A percentile compares a stretch with the other conserved stretches of the same genome.
These are phyloP conservation scores for Ceratocystis albifundus DNA, from an alignment of 2,329 filamentous ascomycete genomes.

Conservation along the genomic window DNA sequence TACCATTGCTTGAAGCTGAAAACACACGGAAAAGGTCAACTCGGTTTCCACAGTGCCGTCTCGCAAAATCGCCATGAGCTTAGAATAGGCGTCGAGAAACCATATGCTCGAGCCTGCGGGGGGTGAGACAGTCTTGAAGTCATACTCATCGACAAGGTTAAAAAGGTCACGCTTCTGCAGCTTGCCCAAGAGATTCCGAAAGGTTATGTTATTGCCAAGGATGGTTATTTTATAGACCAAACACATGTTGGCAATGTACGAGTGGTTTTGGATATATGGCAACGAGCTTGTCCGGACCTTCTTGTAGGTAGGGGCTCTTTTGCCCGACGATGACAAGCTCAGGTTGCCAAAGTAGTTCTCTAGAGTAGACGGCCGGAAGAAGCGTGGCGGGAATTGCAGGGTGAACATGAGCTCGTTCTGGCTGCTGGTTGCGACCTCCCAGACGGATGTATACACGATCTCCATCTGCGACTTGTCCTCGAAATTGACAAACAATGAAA, in stretches of 20 bases:
- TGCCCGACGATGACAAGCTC: not conserved
- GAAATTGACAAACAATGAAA: constrained; percentile 34
- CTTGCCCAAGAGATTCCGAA: not conserved
- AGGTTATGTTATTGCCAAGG: not conserved
- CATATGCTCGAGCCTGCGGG: not conserved
- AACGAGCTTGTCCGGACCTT: constrained; percentile 11
- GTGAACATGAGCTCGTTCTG: constrained; percentile 38
- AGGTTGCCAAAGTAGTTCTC: not conserved
- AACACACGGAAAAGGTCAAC: constrained; percentile 44
- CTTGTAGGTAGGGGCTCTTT: not conserved
- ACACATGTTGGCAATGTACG: constrained; percentile 12
- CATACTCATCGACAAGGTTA: not conserved
- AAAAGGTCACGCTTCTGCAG: constrained; percentile 15
- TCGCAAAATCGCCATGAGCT: constrained; percentile 27
- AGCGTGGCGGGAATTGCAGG: constrained; percentile 40
- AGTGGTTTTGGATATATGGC: constrained; percentile 7
- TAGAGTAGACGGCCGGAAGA: constrained; percentile 31
- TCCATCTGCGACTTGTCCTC: constrained; percentile 31
- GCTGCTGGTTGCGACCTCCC: constrained; percentile 34
- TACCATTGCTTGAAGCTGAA: constrained; percentile 52
- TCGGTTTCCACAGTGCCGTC: constrained; percentile 30
- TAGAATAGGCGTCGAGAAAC: constrained; percentile 22
- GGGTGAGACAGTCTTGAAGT: constrained; percentile 12
- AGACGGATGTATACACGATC: constrained; percentile 39
- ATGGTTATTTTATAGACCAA: constrained; percentile 18